A percentile compares a stretch with the other conserved stretches of the same genome.
Conservation (phyloP, 2,329 filamentous ascomycete species). For the Pyrenochaeta sp. region DNA sequence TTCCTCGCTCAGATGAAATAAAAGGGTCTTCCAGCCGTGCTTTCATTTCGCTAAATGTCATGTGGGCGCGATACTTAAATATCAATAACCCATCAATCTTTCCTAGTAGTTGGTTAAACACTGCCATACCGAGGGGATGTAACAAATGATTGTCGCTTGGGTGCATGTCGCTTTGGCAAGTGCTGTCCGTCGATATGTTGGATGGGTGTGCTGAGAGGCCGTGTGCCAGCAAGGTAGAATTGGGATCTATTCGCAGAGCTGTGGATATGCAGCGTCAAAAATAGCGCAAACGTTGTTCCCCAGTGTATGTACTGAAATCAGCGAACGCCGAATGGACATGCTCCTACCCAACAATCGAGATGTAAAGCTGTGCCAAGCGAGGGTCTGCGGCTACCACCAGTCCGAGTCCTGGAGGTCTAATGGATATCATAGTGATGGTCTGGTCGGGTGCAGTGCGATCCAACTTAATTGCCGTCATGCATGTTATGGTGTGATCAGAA, state of each 20-base stretch:
- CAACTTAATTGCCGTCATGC: constrained; percentile 2
- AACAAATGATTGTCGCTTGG: no score
- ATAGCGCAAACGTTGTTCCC: not conserved
- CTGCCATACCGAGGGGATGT: not conserved
- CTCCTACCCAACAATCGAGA: constrained; percentile 1
- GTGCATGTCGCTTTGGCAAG: not conserved
- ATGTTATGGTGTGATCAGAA: constrained; percentile 21
- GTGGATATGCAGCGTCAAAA: not conserved
- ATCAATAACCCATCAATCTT: not conserved
- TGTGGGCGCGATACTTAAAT: not conserved
- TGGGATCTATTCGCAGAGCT: not conserved
- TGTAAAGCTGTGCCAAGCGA: constrained; percentile 1
- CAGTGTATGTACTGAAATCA: not conserved
- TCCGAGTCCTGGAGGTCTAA: not conserved
- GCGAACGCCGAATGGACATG: not conserved
- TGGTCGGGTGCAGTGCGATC: constrained; percentile 3
- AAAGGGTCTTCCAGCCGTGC: no score
- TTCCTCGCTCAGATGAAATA: no score
- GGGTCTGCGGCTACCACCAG: not conserved
- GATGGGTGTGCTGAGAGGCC: not conserved
- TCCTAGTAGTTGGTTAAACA: not conserved
- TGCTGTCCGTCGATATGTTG: not conserved
- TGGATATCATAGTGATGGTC: constrained; percentile 28
- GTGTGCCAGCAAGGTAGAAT: not conserved
- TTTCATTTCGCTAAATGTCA: no score